Evolutionary conservation across 306 rosid genomes (phyloP), one percentile per base, ranked within the genome.

Genomic region (Echinosophora koreensis): DNA sequence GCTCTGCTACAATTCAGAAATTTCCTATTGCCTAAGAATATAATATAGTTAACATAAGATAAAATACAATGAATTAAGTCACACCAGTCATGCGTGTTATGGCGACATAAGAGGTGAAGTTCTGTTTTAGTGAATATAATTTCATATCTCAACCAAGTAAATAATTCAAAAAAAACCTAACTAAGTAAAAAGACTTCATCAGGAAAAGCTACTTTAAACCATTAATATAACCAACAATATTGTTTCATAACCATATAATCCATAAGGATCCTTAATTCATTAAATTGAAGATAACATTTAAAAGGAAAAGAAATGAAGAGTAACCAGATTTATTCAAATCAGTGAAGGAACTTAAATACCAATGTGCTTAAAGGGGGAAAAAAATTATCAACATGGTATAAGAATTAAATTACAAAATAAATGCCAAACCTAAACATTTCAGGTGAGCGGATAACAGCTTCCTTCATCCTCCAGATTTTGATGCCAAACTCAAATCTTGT

Each of bases 21-120:
- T 71, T 71, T 39, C 77, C 39, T 37, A 38, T 13, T 56, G 77
- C 66, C 12, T 56, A 71, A 71, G 76, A 6, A 16, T 54, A 54
- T 54, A 16, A 8, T 5, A 54, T 54, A 54, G 28, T 54, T 54
- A 7, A 17, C 32, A 54, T 7, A 8, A 54, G 52, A 47, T 47
- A 47, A 54, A 55, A 30, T 34, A 3, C 61, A 18, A 18, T 55
- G 61, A 55, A 8, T 9, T 18, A 41, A 14, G 55, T 14, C 17
- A 50, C 55, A 50, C 18, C 18, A 14, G 47, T 41, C 55, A 14
- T n/a, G 17, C 5, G 0, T 50, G 55, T 50, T 50, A 14, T 14
- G 14, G 16, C 18, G n/a, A 32, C 44, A 63, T 4, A 61, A 13
- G 3, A 61, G 67, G 5, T 8, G 63, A 4, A 57, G 37, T 57